phyloP scores from a whole-genome alignment of 495 filamentous ascomycete species.

The Penicillium macrosclerotiorum region DNA sequence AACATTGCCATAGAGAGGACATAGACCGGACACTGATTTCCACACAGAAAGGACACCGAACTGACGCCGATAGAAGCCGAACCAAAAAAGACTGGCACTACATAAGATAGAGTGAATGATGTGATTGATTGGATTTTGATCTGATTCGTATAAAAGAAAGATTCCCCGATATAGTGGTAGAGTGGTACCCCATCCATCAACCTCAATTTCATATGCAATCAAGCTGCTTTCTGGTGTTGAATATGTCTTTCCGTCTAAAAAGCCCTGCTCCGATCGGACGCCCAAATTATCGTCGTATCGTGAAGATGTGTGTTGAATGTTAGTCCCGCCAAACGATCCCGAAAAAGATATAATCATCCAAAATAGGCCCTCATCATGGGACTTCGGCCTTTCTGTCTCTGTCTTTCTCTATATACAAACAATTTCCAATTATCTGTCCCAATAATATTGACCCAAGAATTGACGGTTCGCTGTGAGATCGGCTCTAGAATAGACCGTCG shows the following conservation, averaged over 20 bases:
- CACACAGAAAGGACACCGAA: too few species aligned
- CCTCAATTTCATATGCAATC: not conserved
- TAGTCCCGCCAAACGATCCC: not conserved
- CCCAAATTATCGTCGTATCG: slow-evolving; percentile 15
- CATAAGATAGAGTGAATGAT: slow-evolving; percentile 1
- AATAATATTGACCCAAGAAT: too few species aligned
- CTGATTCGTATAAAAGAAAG: too few species aligned
- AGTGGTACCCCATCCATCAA: too few species aligned
- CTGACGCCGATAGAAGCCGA: too few species aligned
- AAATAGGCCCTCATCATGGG: too few species aligned
- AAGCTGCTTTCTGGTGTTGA: slow-evolving; percentile 19
- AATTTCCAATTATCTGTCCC: slow-evolving; percentile 10
- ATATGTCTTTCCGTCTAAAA: slow-evolving; percentile 21
- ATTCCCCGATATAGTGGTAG: too few species aligned
- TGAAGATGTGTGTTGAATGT: slow-evolving; percentile 22
- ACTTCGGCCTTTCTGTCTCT: too few species aligned
- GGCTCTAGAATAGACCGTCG: slow-evolving; percentile 80
- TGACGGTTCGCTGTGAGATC: too few species aligned
- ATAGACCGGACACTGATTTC: too few species aligned
- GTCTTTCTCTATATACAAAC: slow-evolving; percentile 14
- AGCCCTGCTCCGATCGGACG: slow-evolving; percentile 16
- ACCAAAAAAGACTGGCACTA: too few species aligned
- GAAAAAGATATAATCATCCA: too few species aligned
- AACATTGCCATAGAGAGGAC: not conserved
- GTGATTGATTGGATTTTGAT: not conserved